Base-by-base conservation (phyloP, 148 eudicot genomes). In the Selenicereus undatus region DNA sequence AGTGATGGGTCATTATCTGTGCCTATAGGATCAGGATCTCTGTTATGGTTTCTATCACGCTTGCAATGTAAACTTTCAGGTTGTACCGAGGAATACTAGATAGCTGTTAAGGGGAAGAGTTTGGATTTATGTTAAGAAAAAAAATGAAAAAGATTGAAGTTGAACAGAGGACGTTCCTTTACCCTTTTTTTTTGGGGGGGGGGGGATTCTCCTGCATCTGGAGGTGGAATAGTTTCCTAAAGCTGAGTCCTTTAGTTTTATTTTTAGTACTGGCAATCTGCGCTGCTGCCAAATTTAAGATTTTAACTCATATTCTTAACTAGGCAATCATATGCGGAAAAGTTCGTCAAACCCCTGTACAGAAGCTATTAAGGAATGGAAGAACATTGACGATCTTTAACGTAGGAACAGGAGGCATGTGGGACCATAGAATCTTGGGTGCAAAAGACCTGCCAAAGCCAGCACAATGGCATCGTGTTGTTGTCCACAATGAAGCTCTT, bases 331-430 rank as follows among this genome's bases (percentile, higher is more conserved):
- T 96, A 84, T 96, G 99, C 74, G 99, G 99, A 76, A 96, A 89
- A 86, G 86, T 96, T 75, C 95, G 97, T 54, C 97, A 96, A 89
- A 84, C 90, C 64, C 99, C 99, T 69, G 85, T 96, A 77, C 99
- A 96, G 81, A 96, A 96, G 90, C 93, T 96, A 42, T 81, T 96
- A 88, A 88, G 99, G 84, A 94, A 90, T 81, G 99, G 99, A 64
- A 88, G 78, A 87, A 92, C 94, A 76, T 91, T 96, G 82, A 94
- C 99, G 22, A 89, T 91, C 75, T 96, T 96, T 81, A 94, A 88
- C 11, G 95, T 96, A 71, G 99, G 98, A 81, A 96, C 99, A 18
- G 99, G 99, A 76, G 99, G 99, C 78, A 88, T 94, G 97, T 92
- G 85, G 88, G 98, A 96, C 84, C 94, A 96, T 82, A 93, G 99